Conservation (phyloP, 805 yeast species). For the Clavispora phyllophila region DNA sequence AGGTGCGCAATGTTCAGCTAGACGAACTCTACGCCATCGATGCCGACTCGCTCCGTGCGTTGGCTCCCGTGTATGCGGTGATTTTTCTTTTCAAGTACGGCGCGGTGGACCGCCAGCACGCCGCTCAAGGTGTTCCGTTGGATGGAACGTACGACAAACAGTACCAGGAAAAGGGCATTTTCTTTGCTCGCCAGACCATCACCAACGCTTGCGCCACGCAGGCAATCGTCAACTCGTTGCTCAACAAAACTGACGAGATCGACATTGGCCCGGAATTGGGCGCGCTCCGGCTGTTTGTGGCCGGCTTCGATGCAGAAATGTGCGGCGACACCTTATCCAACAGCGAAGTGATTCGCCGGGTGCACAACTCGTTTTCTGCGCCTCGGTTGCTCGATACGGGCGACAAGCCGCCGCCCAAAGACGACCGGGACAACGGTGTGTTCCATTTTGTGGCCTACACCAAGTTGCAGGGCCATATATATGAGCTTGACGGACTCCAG, state of each 20-base stretch:
- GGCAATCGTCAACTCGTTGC: conserved; percentile 54
- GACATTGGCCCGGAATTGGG: conserved; percentile 45
- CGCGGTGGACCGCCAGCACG: conserved; percentile 28
- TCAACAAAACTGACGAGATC: conserved; percentile 37
- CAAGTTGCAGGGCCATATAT: conserved; percentile 38
- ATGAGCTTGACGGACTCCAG: conserved; percentile 62
- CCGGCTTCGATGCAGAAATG: conserved; percentile 50
- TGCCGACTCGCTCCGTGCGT: conserved; percentile 28
- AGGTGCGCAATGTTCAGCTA: conserved; percentile 49
- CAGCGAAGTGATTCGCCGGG: conserved; percentile 49
- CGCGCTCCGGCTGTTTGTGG: conserved; percentile 46
- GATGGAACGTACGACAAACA: conserved; percentile 40
- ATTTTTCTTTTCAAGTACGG: conserved; percentile 61
- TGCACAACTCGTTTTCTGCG: conserved; percentile 58
- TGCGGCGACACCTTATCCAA: conserved; percentile 59
- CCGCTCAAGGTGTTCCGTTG: conserved; percentile 30
- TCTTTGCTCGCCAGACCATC: conserved; percentile 60
- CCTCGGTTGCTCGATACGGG: conserved; percentile 51
- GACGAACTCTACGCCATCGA: conserved; percentile 56
- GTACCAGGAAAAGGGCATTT: conserved; percentile 34
- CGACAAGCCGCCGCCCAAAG: conserved; percentile 18
- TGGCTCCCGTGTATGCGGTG: conserved; percentile 51
- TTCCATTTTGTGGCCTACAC: conserved; percentile 61
- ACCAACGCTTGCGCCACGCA: conserved; percentile 74
- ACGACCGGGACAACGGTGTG: conserved; percentile 45